Conservation (phyloP, 192 early-diverging fungal genomes). For the Diversispora epigaea region DNA sequence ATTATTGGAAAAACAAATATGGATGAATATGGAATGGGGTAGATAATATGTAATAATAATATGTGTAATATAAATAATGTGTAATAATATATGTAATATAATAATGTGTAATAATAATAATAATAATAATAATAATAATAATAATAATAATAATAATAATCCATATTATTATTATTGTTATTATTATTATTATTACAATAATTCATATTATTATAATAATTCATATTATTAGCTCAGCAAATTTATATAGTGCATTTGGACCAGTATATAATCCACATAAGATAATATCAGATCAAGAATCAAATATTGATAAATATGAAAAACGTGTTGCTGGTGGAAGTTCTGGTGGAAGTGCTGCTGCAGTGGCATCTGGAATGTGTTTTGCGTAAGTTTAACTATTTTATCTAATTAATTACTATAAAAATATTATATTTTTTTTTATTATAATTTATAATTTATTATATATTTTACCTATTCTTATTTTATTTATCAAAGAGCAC, state of each 20-base stretch:
- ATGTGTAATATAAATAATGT: too few species aligned
- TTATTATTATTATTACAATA: too few species aligned
- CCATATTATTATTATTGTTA: too few species aligned
- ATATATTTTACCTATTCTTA: background rate
- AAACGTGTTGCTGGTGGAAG: slow-evolving; percentile 79
- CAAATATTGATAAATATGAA: slow-evolving; percentile 22
- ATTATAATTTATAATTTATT: background rate
- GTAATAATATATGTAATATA: too few species aligned
- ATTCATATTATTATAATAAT: too few species aligned
- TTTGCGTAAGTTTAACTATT: slow-evolving; percentile 54
- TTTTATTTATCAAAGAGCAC: slow-evolving; percentile 48
- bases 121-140: too few species aligned
- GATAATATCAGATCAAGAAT: slow-evolving; percentile 2
- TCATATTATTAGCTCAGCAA: slow-evolving; percentile 42
- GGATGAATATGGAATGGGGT: slow-evolving; percentile 99
- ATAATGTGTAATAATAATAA: too few species aligned
- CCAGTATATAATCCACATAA: slow-evolving; percentile 36
- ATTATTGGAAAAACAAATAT: slow-evolving; percentile 85
- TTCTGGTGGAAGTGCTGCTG: slow-evolving; percentile 89
- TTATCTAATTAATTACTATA: background rate
- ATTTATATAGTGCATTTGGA: slow-evolving; percentile 48
- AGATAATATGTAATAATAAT: slow-evolving; percentile 10
- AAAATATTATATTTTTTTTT: too few species aligned
- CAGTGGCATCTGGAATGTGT: slow-evolving; percentile 81
- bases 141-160: too few species aligned